Evolutionary conservation across 495 filamentous ascomycete genomes (phyloP).

Genomic region (Clohesyomyces aquaticus): DNA sequence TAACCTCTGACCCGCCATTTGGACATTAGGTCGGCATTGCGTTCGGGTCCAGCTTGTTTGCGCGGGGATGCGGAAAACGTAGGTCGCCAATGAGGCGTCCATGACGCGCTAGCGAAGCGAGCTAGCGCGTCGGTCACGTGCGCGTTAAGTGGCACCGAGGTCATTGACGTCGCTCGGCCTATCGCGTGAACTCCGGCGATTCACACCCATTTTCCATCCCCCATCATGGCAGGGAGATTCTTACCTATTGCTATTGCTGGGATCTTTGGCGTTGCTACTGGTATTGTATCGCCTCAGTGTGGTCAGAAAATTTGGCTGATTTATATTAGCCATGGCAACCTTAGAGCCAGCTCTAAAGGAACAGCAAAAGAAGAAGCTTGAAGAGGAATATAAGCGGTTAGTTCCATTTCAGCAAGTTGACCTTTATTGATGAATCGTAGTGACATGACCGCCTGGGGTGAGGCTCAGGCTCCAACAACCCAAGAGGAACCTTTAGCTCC

Average conservation of each 20-base stretch:
- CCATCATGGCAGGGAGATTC: constrained; percentile 22
- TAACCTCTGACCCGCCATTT: constrained; percentile 35
- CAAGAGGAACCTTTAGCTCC: not conserved
- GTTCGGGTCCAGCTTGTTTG: constrained; percentile 13
- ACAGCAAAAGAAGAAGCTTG: constrained; percentile 23
- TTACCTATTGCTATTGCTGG: constrained; percentile 29
- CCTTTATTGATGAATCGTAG: not conserved
- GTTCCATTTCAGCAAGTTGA: not conserved
- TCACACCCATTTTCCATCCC: too few species aligned
- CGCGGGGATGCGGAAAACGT: constrained; percentile 4
- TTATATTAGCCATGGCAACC: constrained; percentile 12
- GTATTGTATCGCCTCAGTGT: constrained; percentile 6
- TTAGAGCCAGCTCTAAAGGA: constrained; percentile 32
- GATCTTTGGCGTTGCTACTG: constrained; percentile 26
- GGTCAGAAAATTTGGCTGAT: not conserved
- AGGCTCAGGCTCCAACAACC: constrained; percentile 1
- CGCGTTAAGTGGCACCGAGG: too few species aligned
- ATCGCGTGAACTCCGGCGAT: too few species aligned
- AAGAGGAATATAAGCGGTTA: constrained; percentile 32
- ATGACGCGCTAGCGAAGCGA: not conserved
- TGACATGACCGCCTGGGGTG: not conserved
- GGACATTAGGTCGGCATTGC: constrained; percentile 40
- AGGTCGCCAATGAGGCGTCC: not conserved
- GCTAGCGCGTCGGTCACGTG: constrained; percentile 1
- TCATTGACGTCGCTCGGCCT: too few species aligned